These are phyloP conservation scores for Gossypium anomalum DNA, from an alignment of 345 rosid genomes.

Conservation along the genomic window DNA sequence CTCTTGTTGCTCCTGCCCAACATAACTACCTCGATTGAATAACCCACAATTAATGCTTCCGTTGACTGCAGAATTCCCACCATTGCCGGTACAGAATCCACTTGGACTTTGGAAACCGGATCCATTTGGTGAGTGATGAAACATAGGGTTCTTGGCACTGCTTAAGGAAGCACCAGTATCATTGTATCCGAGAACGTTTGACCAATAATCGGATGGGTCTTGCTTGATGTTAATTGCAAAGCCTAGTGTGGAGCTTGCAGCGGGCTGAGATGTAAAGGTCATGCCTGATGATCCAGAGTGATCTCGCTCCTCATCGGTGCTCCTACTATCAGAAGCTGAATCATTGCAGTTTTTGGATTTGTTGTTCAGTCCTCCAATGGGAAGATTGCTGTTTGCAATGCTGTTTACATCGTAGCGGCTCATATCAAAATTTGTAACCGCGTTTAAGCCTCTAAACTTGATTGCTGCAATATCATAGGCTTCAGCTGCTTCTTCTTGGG, in stretches of 20 bases:
- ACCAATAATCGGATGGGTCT: constrained; percentile 64
- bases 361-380: constrained; percentile 61
- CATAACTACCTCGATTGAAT: constrained; percentile 31
- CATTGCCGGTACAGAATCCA: constrained; percentile 28
- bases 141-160: constrained; percentile 15
- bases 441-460: constrained; percentile 84
- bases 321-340: constrained; percentile 41
- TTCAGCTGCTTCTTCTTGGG: constrained; percentile 97
- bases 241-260: constrained; percentile 41
- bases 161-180: constrained; percentile 15
- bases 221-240: constrained; percentile 59
- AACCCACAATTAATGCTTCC: constrained; percentile 25
- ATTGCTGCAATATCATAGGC: constrained; percentile 98
- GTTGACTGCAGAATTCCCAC: constrained; percentile 21
- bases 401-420: constrained; percentile 89
- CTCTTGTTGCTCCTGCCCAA: constrained; percentile 22
- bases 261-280: constrained; percentile 34
- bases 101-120: constrained; percentile 20
- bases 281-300: constrained; percentile 42
- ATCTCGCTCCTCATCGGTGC: constrained; percentile 41
- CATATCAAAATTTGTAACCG: constrained; percentile 90
- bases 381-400: constrained; percentile 77
- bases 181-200: constrained; percentile 45
- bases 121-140: constrained; percentile 18
- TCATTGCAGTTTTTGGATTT: constrained; percentile 45